Evolutionary conservation across 1,284 basidiomycete species (phyloP).

Genomic region (Abortiporus biennis): DNA sequence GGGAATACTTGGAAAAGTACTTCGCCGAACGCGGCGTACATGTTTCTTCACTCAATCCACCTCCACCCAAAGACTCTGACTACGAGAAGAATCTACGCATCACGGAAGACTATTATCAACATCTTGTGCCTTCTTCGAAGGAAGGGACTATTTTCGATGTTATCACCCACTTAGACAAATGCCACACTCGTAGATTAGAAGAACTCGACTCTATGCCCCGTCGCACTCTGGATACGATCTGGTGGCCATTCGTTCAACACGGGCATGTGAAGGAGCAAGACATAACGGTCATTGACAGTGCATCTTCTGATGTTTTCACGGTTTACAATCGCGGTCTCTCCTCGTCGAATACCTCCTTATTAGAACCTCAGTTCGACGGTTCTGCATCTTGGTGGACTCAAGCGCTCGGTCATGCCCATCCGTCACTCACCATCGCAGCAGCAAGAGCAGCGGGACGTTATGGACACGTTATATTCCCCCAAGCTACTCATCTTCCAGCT

Average conservation of each 20-base stretch:
- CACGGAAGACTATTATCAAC: slow-evolving; percentile 71
- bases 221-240: slow-evolving; percentile 74
- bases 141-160: slow-evolving; percentile 42
- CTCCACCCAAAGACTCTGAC: slow-evolving; percentile 50
- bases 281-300: slow-evolving; percentile 90
- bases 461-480: slow-evolving; percentile 96
- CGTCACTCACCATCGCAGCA: slow-evolving; percentile 78
- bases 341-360: slow-evolving; percentile 31
- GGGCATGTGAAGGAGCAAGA: slow-evolving; percentile 66
- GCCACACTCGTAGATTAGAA: slow-evolving; percentile 59
- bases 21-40: slow-evolving; percentile 70
- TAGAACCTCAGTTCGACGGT: slow-evolving; percentile 79
- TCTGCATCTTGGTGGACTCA: slow-evolving; percentile 99
- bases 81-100: slow-evolving; percentile 41
- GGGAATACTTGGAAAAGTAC: slow-evolving; percentile 76
- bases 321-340: slow-evolving; percentile 41
- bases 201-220: slow-evolving; percentile 76
- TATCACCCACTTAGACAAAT: slow-evolving; percentile 55
- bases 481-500: slow-evolving; percentile 83
- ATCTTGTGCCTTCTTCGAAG: slow-evolving; percentile 30
- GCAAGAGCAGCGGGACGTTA: slow-evolving; percentile 90
- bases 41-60: slow-evolving; percentile 51
- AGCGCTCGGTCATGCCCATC: slow-evolving; percentile 80
- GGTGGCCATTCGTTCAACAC: slow-evolving; percentile 99
- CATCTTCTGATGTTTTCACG: slow-evolving; percentile 82